Evolutionary conservation across 1,284 basidiomycete species (phyloP).

Genomic region (Xerocomus amazonicus): DNA sequence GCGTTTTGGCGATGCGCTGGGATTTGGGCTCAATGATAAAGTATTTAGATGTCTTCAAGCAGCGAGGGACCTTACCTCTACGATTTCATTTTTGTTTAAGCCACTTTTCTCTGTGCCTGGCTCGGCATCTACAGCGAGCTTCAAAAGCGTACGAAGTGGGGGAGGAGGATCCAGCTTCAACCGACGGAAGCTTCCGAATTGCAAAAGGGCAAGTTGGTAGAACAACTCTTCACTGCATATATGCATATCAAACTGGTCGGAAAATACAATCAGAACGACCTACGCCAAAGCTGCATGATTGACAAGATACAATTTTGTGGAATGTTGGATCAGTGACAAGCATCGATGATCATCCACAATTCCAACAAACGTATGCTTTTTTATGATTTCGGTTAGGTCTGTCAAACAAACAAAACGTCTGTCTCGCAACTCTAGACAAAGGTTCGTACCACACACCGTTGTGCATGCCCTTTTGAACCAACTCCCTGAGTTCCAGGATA

Average conservation of each 20-base stretch:
- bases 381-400: conserved; percentile 83
- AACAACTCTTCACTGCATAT: conserved; percentile 83
- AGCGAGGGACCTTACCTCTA: conserved; percentile 54
- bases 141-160: conserved; percentile 64
- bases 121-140: conserved; percentile 78
- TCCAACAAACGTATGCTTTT: conserved; percentile 90
- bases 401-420: conserved; percentile 1
- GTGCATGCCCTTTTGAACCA: conserved; percentile 61
- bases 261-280: conserved; percentile 26
- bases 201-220: conserved; percentile 89
- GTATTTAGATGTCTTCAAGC: not conserved
- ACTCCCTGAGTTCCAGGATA: conserved; percentile 65
- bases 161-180: conserved; percentile 85
- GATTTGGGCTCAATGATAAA: not conserved
- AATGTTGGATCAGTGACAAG: conserved; percentile 83
- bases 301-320: conserved; percentile 85
- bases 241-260: not conserved
- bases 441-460: conserved; percentile 48
- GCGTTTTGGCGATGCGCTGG: conserved; percentile 58
- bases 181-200: conserved; percentile 82
- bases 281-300: conserved; percentile 83
- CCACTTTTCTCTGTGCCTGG: conserved; percentile 48
- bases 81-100: conserved; percentile 57
- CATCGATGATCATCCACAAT: conserved; percentile 78
- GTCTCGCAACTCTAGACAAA: not conserved